Percentiles rank a stretch among this genome's conserved stretches.
phyloP scores from a whole-genome alignment of 768 basidiomycete genomes.

The Tricholoma flavovirens region DNA sequence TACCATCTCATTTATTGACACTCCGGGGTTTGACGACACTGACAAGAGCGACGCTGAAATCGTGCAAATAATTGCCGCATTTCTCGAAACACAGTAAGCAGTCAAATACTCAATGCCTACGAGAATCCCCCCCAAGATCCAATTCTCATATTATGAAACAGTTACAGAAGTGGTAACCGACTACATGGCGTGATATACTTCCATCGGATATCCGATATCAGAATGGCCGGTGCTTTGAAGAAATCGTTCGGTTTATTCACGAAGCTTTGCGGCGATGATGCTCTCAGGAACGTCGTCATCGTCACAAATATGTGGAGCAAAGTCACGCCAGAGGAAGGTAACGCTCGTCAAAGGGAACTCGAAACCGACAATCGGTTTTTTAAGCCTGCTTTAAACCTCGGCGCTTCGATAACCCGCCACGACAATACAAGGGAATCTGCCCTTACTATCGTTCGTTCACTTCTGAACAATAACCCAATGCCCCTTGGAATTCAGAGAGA shows the following conservation, averaged over 20 bases:
- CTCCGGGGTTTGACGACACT: constrained; percentile 39
- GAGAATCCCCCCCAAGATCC: not conserved
- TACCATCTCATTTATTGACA: constrained; percentile 26
- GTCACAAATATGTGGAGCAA: constrained; percentile 41
- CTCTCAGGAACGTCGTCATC: constrained; percentile 39
- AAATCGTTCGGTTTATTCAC: constrained; percentile 40
- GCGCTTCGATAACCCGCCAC: constrained; percentile 31
- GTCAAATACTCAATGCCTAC: not conserved
- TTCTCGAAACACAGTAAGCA: constrained; percentile 23
- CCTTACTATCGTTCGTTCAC: constrained; percentile 24
- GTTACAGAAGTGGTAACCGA: constrained; percentile 15
- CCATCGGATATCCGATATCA: constrained; percentile 33
- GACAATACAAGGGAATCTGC: constrained; percentile 21
- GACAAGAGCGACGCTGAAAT: constrained; percentile 19
- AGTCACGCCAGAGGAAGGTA: constrained; percentile 20
- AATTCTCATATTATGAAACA: not conserved
- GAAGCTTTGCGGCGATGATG: constrained; percentile 38
- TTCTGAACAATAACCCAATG: constrained; percentile 14
- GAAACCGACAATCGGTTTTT: constrained; percentile 26
- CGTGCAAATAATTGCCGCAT: constrained; percentile 13
- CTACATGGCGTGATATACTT: constrained; percentile 35
- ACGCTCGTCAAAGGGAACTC: constrained; percentile 32
- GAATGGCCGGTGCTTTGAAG: constrained; percentile 34
- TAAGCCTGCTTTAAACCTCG: constrained; percentile 34
- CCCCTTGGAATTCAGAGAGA: constrained; percentile 13